Conservation (phyloP, 805 yeast species). For the Spathaspora arborariae region DNA sequence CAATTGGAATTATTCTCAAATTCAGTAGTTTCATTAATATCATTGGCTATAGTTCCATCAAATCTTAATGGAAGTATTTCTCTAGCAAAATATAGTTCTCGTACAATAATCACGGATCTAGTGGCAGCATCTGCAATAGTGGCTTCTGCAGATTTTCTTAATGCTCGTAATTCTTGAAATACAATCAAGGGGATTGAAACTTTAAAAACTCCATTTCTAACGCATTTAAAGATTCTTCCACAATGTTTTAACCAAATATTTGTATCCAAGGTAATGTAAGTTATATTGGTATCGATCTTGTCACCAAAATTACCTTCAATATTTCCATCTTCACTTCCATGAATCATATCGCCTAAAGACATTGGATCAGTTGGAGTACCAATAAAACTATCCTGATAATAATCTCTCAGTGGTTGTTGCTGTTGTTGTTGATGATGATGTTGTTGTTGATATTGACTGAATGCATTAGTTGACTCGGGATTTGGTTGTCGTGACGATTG, state of each 20-base stretch:
- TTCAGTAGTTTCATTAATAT: conserved; percentile 68
- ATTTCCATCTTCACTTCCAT: not conserved
- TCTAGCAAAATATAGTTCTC: conserved; percentile 59
- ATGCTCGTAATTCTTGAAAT: conserved; percentile 70
- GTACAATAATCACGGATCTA: conserved; percentile 67
- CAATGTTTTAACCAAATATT: conserved; percentile 80
- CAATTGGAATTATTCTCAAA: conserved; percentile 70
- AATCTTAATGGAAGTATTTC: conserved; percentile 59
- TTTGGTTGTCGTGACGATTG: conserved; percentile 1
- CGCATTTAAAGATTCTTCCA: conserved; percentile 69
- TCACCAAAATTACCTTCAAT: conserved; percentile 52
- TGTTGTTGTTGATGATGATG: not conserved
- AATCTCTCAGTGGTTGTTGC: conserved; percentile 9
- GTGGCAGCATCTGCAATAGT: conserved; percentile 79
- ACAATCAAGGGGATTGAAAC: conserved; percentile 69
- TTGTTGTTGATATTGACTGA: not conserved
- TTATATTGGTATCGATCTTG: conserved; percentile 52
- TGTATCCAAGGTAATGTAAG: conserved; percentile 67
- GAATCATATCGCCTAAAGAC: conserved; percentile 7
- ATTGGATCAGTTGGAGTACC: conserved; percentile 10
- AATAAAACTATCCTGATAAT: conserved; percentile 6
- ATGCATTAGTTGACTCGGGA: not conserved
- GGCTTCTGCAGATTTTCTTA: conserved; percentile 67
- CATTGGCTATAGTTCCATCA: conserved; percentile 65
- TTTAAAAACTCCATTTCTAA: conserved; percentile 54